Evolutionary conservation across 495 filamentous ascomycete species (phyloP).

Genomic region (Platismatia glauca): DNA sequence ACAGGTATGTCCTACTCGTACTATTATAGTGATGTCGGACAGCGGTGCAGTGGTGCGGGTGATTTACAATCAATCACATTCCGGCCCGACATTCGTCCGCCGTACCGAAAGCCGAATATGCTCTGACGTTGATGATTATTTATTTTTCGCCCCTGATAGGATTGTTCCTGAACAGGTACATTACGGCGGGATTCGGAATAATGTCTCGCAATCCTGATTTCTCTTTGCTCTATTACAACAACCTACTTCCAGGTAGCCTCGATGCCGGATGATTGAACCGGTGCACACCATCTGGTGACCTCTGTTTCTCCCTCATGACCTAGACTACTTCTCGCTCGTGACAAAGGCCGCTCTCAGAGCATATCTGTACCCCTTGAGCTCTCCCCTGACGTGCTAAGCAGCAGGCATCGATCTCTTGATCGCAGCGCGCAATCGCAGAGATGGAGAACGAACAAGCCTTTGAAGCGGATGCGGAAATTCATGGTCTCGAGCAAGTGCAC

Average conservation of each 20-base stretch:
- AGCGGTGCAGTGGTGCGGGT: too few relatives aligned
- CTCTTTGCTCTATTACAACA: neutral
- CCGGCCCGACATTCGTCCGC: too few relatives aligned
- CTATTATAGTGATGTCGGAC: too few relatives aligned
- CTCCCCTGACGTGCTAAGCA: neutral
- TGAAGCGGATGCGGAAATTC: slow-evolving; percentile 31
- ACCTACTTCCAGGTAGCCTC: neutral
- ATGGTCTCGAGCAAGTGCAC: slow-evolving; percentile 29
- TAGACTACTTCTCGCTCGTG: neutral
- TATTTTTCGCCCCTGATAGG: neutral
- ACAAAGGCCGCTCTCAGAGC: neutral
- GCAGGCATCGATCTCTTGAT: neutral
- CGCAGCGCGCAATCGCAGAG: neutral
- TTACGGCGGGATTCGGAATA: neutral
- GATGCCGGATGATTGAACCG: neutral
- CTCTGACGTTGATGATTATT: neutral
- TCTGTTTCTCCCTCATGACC: too few relatives aligned
- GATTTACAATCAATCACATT: neutral
- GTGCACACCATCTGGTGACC: too few relatives aligned
- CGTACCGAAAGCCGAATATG: neutral
- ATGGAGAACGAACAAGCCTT: slow-evolving; percentile 20
- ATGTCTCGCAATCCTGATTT: neutral
- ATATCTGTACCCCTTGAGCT: neutral
- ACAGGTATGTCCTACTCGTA: neutral
- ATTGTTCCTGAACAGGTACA: neutral